Evolutionary conservation across 495 filamentous ascomycete genomes (phyloP), one percentile per base, ranked within the genome.

Genomic region (Aspergillus asperescens): DNA sequence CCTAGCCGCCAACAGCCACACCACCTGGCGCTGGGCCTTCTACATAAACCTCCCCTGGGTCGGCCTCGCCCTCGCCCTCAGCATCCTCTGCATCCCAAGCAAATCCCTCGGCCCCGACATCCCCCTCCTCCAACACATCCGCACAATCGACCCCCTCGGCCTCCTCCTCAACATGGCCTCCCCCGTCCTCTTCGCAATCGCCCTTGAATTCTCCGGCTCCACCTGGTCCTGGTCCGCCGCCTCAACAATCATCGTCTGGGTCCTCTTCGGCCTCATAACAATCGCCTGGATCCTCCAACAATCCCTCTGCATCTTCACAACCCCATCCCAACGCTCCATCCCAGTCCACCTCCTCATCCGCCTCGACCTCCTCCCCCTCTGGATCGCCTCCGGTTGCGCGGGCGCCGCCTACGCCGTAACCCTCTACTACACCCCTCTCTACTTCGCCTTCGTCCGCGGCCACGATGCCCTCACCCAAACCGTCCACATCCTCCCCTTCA

Each of bases 21-120:
- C 73, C 25, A 77, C 70, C 3, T 81, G 76, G 77, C 52, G 80
- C 25, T 81, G 78, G 81, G 79, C 77, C 31, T 87, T 87, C 60
- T 88, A 83, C 63, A 76, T 87, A 58, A 88, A 85, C 60, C 66
- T 85, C 13, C 55, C 70, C 41, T 66, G 82, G 13, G 74, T 69
- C 23, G 81, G 62, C 6, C 48, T 73, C 7, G 67, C 68, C 13
- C 62, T 72, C 0, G 76, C 77, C 0, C 63, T 77, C 31, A 80
- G 74, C 48, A 12, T 84, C 34, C 69, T 81, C 52, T 55, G 74
- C 50, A 58, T 83, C 6, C 78, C 77, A 7, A 31, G 18, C 57
- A 45, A 56, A 12, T 54, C 56, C 18, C 50, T 50, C 20, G 47
- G 38, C 4, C 19, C 58, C 9, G 55, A 50, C 24, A 32, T 41